Evolutionary conservation across 306 rosid species (phyloP), one percentile per base, ranked within the genome.

Genomic region (Cucumis hystrix): DNA sequence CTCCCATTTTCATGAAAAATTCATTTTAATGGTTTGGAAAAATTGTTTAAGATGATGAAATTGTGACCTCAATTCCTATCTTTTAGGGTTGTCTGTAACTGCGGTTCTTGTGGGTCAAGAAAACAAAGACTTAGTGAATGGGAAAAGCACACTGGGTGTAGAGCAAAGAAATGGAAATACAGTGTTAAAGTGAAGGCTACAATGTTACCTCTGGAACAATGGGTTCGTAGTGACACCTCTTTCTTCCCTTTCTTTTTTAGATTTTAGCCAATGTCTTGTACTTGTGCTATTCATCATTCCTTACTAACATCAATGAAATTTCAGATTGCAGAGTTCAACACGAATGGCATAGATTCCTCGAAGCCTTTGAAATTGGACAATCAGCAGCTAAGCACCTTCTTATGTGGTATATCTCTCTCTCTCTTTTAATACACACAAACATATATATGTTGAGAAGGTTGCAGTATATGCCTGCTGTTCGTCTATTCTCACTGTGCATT

Each of bases 151-250:
- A 88, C 99, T 0, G 99, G 99, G 68, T 88, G 93, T 86, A 90
- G 93, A 88, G 97, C 99, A 2, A 95, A 95, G 85, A 92, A 95
- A 82, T 95, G 99, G 99, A 95, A 95, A 86, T 77, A 86, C 81
- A 95, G 97, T 77, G 99, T 95, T 83, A 95, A 88, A 91, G 97
- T 92, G 80, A 92, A 92, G 86, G 85, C 84, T 75, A 87, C 97
- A 57, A 90, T 87, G 97, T 84, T 85, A 59, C 90, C 97, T 2
- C 90, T 95, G 72, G 99, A 89, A 88, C 88, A 95, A 85, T 95
- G 99, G 99, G 99, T 95, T 52, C 52, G 97, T 91, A 83, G 58
- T 71, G 16, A 14, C 14, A 10, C 10, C 23, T 25, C 37, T 6
- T 4, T 21, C 43, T 33, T 73, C 52, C 18, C 62, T 15, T 52